These are phyloP conservation scores for Tetrahymena borealis DNA, from an alignment of 73 alveolate species.

Conservation along the genomic window DNA sequence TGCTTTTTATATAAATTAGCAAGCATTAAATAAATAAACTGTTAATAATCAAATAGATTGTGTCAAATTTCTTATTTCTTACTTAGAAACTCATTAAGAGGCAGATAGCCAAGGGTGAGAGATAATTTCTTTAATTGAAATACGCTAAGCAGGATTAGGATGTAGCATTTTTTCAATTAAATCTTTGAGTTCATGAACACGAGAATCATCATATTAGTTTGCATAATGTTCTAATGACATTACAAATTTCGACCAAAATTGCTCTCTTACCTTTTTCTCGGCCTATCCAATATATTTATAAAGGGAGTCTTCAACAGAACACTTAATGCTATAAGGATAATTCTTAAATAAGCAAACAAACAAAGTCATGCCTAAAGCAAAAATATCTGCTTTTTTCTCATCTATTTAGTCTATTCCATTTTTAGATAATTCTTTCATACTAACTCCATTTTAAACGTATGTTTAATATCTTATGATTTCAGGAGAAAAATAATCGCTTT, in stretches of 20 bases:
- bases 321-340: neutral
- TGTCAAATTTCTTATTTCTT: no score
- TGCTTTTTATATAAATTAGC: no score
- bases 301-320: neutral
- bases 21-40: no score
- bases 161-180: neutral
- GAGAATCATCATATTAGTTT: neutral
- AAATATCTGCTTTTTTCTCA: neutral
- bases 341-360: neutral
- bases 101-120: neutral
- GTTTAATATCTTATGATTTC: neutral
- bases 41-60: no score
- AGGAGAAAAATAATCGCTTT: neutral
- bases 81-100: neutral
- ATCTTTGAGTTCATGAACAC: neutral
- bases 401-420: neutral
- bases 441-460: neutral
- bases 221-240: neutral
- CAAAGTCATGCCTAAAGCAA: neutral
- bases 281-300: neutral
- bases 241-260: neutral
- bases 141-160: neutral
- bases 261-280: neutral
- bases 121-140: neutral
- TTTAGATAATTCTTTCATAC: neutral